Conservation (phyloP, 163 green algal species). For the Chlorella variabilis region DNA sequence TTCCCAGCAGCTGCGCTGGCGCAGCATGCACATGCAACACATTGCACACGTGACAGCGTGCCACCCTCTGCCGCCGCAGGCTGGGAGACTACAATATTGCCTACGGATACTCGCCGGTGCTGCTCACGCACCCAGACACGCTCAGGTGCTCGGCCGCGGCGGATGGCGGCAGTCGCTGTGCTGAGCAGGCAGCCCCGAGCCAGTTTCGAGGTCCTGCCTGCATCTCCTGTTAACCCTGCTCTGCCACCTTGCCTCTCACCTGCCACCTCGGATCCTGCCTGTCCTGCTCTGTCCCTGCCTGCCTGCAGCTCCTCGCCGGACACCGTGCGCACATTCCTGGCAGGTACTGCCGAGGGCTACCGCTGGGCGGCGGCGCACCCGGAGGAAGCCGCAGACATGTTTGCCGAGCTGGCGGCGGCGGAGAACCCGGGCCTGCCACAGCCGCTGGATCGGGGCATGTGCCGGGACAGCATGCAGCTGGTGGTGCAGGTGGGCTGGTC, state of each 20-base stretch:
- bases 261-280: neutral
- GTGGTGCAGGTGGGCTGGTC: neutral
- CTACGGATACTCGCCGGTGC: slow-evolving; percentile 81
- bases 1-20: neutral
- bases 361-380: slow-evolving; percentile 66
- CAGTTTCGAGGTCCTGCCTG: neutral
- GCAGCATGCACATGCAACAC: too few relatives aligned
- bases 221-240: neutral
- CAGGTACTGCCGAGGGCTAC: slow-evolving; percentile 71
- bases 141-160: slow-evolving; percentile 39
- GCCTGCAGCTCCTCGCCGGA: slow-evolving; percentile 51
- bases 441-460: slow-evolving; percentile 59
- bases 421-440: slow-evolving; percentile 46
- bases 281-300: neutral
- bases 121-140: slow-evolving; percentile 70
- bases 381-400: slow-evolving; percentile 58
- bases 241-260: neutral
- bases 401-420: slow-evolving; percentile 28
- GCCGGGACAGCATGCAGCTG: slow-evolving; percentile 35
- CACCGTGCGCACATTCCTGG: slow-evolving; percentile 64
- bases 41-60: too few relatives aligned
- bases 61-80: too few relatives aligned
- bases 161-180: neutral
- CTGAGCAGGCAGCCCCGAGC: neutral
- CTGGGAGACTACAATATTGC: slow-evolving; percentile 75